Percentiles rank a stretch among this genome's conserved stretches.
phyloP scores from a whole-genome alignment of 805 yeast species.

The Myxozyma melibiosi region DNA sequence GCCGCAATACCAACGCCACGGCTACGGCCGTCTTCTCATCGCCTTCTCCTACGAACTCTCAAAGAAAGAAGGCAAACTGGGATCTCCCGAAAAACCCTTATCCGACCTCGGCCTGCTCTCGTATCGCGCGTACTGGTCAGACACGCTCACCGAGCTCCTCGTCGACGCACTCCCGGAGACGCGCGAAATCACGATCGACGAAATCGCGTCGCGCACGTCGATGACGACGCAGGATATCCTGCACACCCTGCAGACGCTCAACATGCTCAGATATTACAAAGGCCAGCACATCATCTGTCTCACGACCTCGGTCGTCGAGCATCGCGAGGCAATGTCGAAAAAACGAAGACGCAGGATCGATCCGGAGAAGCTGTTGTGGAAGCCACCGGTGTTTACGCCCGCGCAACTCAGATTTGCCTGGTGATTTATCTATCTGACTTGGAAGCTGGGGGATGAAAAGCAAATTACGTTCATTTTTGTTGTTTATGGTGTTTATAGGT shows the following conservation, averaged over 20 bases:
- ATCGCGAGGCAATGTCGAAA: slow-evolving; percentile 69
- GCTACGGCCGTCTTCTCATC: slow-evolving; percentile 87
- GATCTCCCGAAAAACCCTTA: slow-evolving; percentile 96
- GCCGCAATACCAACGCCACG: slow-evolving; percentile 95
- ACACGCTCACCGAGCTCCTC: slow-evolving; percentile 72
- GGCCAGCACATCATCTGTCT: slow-evolving; percentile 91
- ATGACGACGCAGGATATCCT: slow-evolving; percentile 96
- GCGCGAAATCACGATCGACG: slow-evolving; percentile 72
- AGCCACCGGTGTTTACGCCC: slow-evolving; percentile 91
- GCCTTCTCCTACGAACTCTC: slow-evolving; percentile 93
- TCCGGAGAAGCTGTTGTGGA: slow-evolving; percentile 77
- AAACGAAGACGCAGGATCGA: slow-evolving; percentile 72
- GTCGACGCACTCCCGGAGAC: slow-evolving; percentile 40
- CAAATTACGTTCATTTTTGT: background rate
- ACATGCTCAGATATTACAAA: slow-evolving; percentile 86
- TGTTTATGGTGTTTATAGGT: background rate
- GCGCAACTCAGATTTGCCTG: slow-evolving; percentile 95
- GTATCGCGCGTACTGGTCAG: slow-evolving; percentile 96
- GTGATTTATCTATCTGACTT: slow-evolving; percentile 45
- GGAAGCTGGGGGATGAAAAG: too few relatives aligned
- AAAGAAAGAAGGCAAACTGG: slow-evolving; percentile 83
- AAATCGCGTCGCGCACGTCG: slow-evolving; percentile 78
- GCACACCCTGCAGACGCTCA: slow-evolving; percentile 89
- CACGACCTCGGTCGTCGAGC: slow-evolving; percentile 77
- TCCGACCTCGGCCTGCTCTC: slow-evolving; percentile 92